Base-by-base conservation (phyloP, 1,139 yeast genomes). In the Diutina sp. region DNA sequence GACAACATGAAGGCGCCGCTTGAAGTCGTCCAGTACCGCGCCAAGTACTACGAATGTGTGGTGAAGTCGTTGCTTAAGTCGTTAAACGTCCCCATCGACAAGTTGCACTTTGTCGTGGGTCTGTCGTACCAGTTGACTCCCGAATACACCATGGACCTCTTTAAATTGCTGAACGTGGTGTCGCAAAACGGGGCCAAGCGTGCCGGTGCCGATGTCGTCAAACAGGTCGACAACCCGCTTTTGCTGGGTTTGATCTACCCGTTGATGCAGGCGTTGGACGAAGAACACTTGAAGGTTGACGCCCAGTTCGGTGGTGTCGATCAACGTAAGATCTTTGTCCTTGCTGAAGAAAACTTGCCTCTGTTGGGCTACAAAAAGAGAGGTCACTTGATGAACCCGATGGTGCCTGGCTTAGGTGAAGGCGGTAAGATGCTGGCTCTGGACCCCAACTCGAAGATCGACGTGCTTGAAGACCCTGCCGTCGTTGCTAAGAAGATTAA, bases 401-500 rank as follows among this genome's bases (percentile, higher is more conserved):
- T 95, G 99, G 96, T 95, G 52, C 99, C 99, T 55, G 99, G 99
- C 58, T 82, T 95, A 66, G 84, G 87, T 51, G 97, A 90, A 73
- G 98, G 98, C 64, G 99, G 95, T 64, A 95, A 95, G 70, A 95
- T 95, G 99, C 90, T 97, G 67, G 97, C 99, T 0, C 89, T 97
- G 35, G 99, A 93, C 74, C 98, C 99, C 64, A 93, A 90, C 77
- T 90, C 98, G 58, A 95, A 95, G 74, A 90, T 93, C 61, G 99
- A 93, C 67, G 71, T 95, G 55, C 74, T 91, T 61, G 99, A 95
- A 70, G 93, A 86, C 56, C 96, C 97, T 61, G 87, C 88, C 67
- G 72, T 74, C 50, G 93, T 95, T 58, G 86, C 84, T 72, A 91
- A 91, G 84, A 95, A 95, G 80, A 83, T 95, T 65, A 83, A 83